Evolutionary conservation across 805 yeast genomes (phyloP).

Genomic region (Yarrowia sp.): DNA sequence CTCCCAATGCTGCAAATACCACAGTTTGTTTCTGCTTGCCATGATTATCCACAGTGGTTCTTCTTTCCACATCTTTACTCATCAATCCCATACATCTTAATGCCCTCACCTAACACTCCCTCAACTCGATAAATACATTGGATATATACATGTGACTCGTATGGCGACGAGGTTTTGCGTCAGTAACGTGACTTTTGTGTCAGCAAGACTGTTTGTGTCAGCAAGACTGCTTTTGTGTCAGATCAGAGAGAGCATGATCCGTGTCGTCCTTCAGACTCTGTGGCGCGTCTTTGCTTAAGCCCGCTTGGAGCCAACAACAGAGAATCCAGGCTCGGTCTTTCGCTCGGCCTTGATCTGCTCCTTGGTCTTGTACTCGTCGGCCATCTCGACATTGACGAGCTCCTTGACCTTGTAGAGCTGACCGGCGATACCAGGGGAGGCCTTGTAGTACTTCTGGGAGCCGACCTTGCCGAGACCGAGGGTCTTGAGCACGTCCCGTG

Average conservation of each 20-base stretch:
- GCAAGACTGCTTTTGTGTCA: no score
- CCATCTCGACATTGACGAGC: conserved; percentile 79
- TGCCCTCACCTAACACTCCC: background rate
- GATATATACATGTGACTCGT: conserved; percentile 11
- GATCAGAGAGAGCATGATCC: no score
- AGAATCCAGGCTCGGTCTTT: conserved; percentile 31
- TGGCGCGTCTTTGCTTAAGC: no score
- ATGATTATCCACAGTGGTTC: no score
- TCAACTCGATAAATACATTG: conserved; percentile 24
- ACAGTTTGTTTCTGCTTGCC: no score
- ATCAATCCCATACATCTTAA: no score
- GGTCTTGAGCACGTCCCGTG: conserved; percentile 67
- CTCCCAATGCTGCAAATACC: no score
- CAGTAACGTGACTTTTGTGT: no score
- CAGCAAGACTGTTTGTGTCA: no score
- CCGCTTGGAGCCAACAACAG: conserved; percentile 37
- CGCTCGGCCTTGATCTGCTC: conserved; percentile 34
- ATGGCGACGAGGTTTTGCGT: no score
- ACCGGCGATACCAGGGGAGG: conserved; percentile 84
- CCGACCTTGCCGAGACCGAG: conserved; percentile 81
- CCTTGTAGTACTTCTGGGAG: conserved; percentile 72
- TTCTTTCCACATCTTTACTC: no score
- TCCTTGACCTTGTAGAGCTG: conserved; percentile 84
- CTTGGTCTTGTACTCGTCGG: conserved; percentile 52
- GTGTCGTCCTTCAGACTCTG: no score